phyloP scores from a whole-genome alignment of 2,329 filamentous ascomycete genomes.

The Phoma herbarum region DNA sequence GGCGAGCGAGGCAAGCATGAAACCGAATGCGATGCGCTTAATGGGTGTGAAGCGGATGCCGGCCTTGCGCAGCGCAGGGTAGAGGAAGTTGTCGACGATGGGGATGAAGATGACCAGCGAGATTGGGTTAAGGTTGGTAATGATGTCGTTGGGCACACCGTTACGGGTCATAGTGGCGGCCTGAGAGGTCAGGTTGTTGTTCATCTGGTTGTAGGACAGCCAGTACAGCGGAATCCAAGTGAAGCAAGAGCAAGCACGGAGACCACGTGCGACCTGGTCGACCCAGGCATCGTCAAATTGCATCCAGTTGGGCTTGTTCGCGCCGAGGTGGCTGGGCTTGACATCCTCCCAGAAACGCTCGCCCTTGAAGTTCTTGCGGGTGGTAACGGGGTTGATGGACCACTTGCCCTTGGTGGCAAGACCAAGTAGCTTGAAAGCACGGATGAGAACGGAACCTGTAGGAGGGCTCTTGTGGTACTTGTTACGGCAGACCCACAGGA shows the following conservation, averaged over 20 bases:
- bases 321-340: conserved; percentile 70
- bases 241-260: conserved; percentile 53
- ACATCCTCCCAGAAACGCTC: conserved; percentile 71
- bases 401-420: conserved; percentile 71
- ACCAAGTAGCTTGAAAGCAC: conserved; percentile 68
- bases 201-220: conserved; percentile 64
- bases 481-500: conserved; percentile 68
- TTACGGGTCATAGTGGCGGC: conserved; percentile 62
- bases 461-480: conserved; percentile 71
- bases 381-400: conserved; percentile 67
- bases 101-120: conserved; percentile 64
- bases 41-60: conserved; percentile 62
- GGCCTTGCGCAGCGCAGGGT: conserved; percentile 58
- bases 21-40: conserved; percentile 62
- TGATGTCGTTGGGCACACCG: conserved; percentile 65
- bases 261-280: conserved; percentile 59
- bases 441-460: conserved; percentile 75
- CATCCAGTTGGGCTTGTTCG: conserved; percentile 74
- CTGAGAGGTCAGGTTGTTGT: conserved; percentile 64
- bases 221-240: conserved; percentile 63
- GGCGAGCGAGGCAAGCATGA: conserved; percentile 56
- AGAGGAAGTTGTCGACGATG: conserved; percentile 62
- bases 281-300: conserved; percentile 86
- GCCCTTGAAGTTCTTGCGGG: conserved; percentile 66
- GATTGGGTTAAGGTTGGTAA: conserved; percentile 64